These are phyloP conservation scores for Echinosophora koreensis DNA, from an alignment of 306 rosid genomes.

Conservation along the genomic window DNA sequence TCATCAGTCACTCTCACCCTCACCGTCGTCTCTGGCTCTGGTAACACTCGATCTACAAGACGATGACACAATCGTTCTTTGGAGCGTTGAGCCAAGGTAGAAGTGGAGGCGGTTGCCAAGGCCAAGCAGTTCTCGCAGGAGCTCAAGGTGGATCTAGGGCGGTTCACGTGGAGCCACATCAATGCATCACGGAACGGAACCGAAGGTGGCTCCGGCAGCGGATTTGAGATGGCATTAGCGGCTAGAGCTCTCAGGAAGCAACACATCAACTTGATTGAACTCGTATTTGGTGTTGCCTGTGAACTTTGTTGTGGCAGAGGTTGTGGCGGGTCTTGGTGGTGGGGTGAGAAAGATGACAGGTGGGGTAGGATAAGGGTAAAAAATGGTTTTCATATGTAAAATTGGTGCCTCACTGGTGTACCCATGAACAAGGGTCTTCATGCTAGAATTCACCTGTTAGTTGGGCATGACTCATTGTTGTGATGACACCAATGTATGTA, in stretches of 20 bases:
- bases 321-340: too few relatives aligned
- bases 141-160: conserved; percentile 69
- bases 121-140: conserved; percentile 93
- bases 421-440: too few relatives aligned
- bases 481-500: neutral
- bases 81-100: conserved; percentile 93
- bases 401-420: too few relatives aligned
- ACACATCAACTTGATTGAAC: conserved; percentile 94
- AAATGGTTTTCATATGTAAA: too few relatives aligned
- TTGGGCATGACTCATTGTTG: neutral
- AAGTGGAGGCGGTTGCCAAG: conserved; percentile 93
- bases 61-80: conserved; percentile 90
- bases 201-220: conserved; percentile 46
- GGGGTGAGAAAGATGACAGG: too few relatives aligned
- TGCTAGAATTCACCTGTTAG: neutral
- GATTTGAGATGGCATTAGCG: conserved; percentile 76
- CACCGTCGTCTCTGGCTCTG: neutral
- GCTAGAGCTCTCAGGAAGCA: conserved; percentile 88
- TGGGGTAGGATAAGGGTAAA: too few relatives aligned
- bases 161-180: conserved; percentile 90
- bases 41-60: conserved; percentile 94
- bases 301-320: too few relatives aligned
- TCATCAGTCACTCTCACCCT: too few relatives aligned
- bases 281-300: conserved; percentile 24
- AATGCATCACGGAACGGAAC: conserved; percentile 56